A percentile compares a stretch with the other conserved stretches of the same genome.
phyloP scores from a whole-genome alignment of 495 filamentous ascomycete genomes.

The Xylaria intraflava region DNA sequence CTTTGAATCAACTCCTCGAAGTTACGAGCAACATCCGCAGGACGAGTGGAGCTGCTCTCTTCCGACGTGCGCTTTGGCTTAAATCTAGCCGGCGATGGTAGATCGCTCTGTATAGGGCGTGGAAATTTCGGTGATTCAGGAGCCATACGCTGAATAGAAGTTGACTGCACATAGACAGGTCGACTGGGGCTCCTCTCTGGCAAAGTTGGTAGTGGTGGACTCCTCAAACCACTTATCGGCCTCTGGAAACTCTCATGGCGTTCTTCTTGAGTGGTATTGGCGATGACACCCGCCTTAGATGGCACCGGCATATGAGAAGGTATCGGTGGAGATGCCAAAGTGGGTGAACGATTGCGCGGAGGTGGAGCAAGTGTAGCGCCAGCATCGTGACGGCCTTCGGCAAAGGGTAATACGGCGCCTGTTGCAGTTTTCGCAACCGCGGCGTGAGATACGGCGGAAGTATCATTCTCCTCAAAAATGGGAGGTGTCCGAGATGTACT shows the following conservation, averaged over 20 bases:
- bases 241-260: constrained; percentile 6
- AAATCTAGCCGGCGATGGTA: constrained; percentile 37
- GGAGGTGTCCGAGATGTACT: constrained; percentile 36
- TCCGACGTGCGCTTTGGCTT: constrained; percentile 46
- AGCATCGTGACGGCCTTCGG: constrained; percentile 12
- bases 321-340: constrained; percentile 12
- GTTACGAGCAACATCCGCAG: constrained; percentile 37
- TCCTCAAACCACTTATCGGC: constrained; percentile 7
- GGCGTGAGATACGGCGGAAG: background rate
- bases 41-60: constrained; percentile 38
- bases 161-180: constrained; percentile 17
- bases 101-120: constrained; percentile 18
- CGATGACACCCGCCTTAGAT: constrained; percentile 32
- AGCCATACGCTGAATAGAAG: constrained; percentile 10
- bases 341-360: constrained; percentile 19
- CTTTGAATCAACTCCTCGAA: constrained; percentile 89
- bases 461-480: constrained; percentile 30
- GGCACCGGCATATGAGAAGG: constrained; percentile 17
- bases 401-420: constrained; percentile 7
- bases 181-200: constrained; percentile 37
- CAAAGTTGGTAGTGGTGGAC: constrained; percentile 26
- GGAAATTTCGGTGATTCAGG: constrained; percentile 22
- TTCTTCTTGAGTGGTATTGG: constrained; percentile 27
- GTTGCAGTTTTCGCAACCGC: constrained; percentile 3
- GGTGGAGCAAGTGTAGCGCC: constrained; percentile 8